Conservation (phyloP, 371 early-diverging fungal genomes). For the Lichtheimia corymbifera region DNA sequence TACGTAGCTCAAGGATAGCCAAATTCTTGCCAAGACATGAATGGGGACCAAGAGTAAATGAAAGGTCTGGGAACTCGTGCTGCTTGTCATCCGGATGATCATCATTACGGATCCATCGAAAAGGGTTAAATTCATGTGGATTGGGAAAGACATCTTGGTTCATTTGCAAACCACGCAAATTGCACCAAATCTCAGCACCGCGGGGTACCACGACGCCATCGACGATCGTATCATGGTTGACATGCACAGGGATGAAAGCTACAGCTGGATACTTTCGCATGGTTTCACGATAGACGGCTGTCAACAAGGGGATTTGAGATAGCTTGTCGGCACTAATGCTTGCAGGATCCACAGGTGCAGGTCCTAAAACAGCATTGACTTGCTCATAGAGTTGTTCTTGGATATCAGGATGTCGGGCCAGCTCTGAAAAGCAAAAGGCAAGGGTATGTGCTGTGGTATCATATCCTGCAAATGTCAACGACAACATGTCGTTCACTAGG, state of each 20-base stretch:
- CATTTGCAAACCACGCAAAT: slow-evolving; percentile 52
- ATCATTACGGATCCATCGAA: slow-evolving; percentile 34
- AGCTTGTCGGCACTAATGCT: slow-evolving; percentile 41
- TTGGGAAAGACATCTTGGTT: slow-evolving; percentile 41
- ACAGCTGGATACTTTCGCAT: slow-evolving; percentile 53
- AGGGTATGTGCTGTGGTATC: slow-evolving; percentile 52
- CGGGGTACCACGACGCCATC: slow-evolving; percentile 42
- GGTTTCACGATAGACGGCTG: slow-evolving; percentile 50
- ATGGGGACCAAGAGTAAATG: slow-evolving; percentile 48
- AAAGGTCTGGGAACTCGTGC: slow-evolving; percentile 46
- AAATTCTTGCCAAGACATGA: slow-evolving; percentile 49
- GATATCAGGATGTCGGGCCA: slow-evolving; percentile 40
- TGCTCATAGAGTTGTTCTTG: slow-evolving; percentile 41
- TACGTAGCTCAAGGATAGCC: slow-evolving; percentile 46
- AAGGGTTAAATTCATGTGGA: slow-evolving; percentile 40
- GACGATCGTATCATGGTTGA: slow-evolving; percentile 38
- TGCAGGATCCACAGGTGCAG: slow-evolving; percentile 36
- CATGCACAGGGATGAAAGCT: slow-evolving; percentile 50
- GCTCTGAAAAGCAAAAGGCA: slow-evolving; percentile 44
- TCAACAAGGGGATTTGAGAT: slow-evolving; percentile 38
- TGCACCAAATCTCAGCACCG: slow-evolving; percentile 50
- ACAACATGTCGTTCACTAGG: slow-evolving; percentile 41
- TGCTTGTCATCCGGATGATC: slow-evolving; percentile 28
- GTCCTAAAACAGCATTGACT: slow-evolving; percentile 40
- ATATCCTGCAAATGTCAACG: slow-evolving; percentile 50